Evolutionary conservation across 1,284 basidiomycete genomes (phyloP), one percentile per base, ranked within the genome.

Genomic region (Heterobasidion parviporum): DNA sequence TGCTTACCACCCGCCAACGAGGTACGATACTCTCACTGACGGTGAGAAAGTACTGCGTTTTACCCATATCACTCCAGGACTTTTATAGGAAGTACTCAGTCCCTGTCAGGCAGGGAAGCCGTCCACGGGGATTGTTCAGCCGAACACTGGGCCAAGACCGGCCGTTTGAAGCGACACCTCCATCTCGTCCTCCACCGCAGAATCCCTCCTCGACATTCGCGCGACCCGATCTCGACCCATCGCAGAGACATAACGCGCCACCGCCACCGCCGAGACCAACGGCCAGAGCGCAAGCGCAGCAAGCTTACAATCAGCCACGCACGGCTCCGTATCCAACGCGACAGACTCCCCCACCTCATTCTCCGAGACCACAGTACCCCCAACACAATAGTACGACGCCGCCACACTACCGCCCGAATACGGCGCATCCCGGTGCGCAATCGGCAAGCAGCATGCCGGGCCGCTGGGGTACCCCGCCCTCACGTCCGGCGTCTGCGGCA

Each of bases 31-130:
- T 36, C 15, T 51, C 20, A 15, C 20, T 15, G 34, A 51, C 34
- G 6, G 16, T 20, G 46, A 48, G 47, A 26, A 68, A 66, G 15
- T 38, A 35, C 9, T 14, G 20, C 6, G 50, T 26, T 16, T 41
- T 41, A 41, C 38, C 38, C 26, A 6, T 41, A 41, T 10, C 43
- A 9, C 9, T 32, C n/a, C 57, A 80, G 74, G 68, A 67, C 6
- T 73, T 72, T 61, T 90, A 89, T 65, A 76, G 87, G 60, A 78
- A 74, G 54, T 68, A 87, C 63, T 85, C 83, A 2, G 80, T 90
- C 0, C 88, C 88, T 2, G 76, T 75, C 48, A 74, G 72, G 50
- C 64, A 73, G 7, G 68, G 66, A 43, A 62, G 65, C 26, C 76
- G 77, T 41, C 72, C 79, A 16, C 76, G 82, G 44, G 76, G 78